Conservation (phyloP, 1,139 yeast species). For the Hyphopichia wangnamkhiaoensis region DNA sequence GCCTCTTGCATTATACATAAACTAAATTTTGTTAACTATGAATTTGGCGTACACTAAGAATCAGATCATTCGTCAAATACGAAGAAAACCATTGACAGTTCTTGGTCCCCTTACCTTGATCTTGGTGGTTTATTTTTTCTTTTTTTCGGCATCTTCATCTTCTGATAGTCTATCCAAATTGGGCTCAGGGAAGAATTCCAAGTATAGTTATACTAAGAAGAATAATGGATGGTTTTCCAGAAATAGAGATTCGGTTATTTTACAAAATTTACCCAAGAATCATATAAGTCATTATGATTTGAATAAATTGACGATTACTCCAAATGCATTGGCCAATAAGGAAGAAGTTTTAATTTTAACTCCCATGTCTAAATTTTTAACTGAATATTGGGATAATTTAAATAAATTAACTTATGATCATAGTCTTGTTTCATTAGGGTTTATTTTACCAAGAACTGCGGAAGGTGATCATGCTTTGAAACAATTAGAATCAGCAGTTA, state of each 20-base stretch:
- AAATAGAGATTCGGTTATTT: constrained; percentile 48
- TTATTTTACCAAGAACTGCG: constrained; percentile 77
- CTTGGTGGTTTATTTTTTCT: constrained; percentile 41
- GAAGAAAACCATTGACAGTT: constrained; percentile 56
- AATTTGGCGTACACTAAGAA: constrained; percentile 23
- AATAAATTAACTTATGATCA: constrained; percentile 78
- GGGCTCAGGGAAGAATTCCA: constrained; percentile 26
- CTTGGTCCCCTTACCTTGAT: constrained; percentile 48
- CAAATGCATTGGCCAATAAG: constrained; percentile 67
- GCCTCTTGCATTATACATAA: neutral
- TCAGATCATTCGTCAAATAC: constrained; percentile 51
- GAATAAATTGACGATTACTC: constrained; percentile 69
- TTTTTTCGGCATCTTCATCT: constrained; percentile 35
- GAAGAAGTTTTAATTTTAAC: constrained; percentile 84
- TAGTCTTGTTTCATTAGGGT: constrained; percentile 81
- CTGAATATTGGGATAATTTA: constrained; percentile 85
- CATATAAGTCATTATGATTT: constrained; percentile 84
- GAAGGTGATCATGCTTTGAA: constrained; percentile 81
- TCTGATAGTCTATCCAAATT: constrained; percentile 8
- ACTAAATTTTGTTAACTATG: too few species aligned
- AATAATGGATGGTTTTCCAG: constrained; percentile 50
- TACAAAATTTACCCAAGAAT: constrained; percentile 67
- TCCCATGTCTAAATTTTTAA: constrained; percentile 84
- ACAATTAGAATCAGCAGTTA: constrained; percentile 71
- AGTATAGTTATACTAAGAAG: constrained; percentile 54